These are phyloP conservation scores for Pyronema omphalodes DNA, from an alignment of 495 filamentous ascomycete species.

Conservation along the genomic window DNA sequence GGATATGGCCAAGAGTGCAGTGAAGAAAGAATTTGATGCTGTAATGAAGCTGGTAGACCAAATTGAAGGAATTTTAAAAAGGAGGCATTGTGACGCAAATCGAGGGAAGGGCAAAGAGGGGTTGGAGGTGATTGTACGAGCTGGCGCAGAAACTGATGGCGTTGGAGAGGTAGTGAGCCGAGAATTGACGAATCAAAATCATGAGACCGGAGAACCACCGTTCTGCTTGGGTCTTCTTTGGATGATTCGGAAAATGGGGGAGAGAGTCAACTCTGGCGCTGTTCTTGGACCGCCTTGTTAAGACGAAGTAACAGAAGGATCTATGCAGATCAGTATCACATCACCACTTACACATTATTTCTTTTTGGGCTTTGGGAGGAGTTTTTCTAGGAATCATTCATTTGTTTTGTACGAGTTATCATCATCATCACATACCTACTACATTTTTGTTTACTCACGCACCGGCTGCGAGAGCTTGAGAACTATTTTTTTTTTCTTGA, in stretches of 20 bases:
- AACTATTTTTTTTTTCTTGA: no score
- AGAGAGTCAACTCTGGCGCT: background rate
- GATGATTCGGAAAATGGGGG: slow-evolving; percentile 5
- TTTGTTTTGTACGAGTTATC: no score
- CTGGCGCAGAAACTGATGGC: background rate
- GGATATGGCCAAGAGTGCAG: background rate
- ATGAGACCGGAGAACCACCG: slow-evolving; percentile 5
- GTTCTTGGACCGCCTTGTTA: no score
- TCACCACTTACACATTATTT: no score
- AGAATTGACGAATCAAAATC: background rate
- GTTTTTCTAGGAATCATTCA: no score
- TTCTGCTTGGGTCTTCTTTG: slow-evolving; percentile 5
- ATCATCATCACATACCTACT: no score
- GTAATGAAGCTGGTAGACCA: background rate
- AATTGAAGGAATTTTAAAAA: slow-evolving; percentile 2
- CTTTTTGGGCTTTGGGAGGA: no score
- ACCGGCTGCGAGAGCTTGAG: no score
- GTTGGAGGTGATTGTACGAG: background rate
- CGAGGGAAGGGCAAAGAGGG: background rate
- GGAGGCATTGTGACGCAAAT: background rate
- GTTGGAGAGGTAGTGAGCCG: background rate
- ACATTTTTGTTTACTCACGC: no score
- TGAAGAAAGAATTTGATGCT: slow-evolving; percentile 2
- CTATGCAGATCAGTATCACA: no score
- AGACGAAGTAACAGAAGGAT: no score